phyloP scores from a whole-genome alignment of 768 basidiomycete genomes.

The Leccinum uliginosum region DNA sequence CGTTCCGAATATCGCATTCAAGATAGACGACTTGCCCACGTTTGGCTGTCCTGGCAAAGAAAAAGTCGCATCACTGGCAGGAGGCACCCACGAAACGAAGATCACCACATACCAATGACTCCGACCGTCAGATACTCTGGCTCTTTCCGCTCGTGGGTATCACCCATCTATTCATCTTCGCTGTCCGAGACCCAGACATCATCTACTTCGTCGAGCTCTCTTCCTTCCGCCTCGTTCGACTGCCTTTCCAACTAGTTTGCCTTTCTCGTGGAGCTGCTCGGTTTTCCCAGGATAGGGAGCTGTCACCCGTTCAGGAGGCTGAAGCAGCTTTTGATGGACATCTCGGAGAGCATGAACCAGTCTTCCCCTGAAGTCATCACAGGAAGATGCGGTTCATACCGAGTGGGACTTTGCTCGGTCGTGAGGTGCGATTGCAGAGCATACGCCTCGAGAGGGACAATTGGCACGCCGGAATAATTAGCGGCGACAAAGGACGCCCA shows the following conservation, averaged over 20 bases:
- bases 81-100: neutral
- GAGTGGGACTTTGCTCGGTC: slow-evolving; percentile 40
- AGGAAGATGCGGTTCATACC: slow-evolving; percentile 66
- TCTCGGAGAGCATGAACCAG: slow-evolving; percentile 62
- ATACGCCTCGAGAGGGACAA: slow-evolving; percentile 79
- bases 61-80: neutral
- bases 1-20: slow-evolving; percentile 87
- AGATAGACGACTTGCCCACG: slow-evolving; percentile 87
- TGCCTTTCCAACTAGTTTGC: slow-evolving; percentile 39
- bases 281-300: slow-evolving; percentile 34
- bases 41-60: slow-evolving; percentile 74
- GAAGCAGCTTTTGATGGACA: slow-evolving; percentile 62
- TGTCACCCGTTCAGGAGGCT: slow-evolving; percentile 58
- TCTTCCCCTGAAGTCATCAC: slow-evolving; percentile 53
- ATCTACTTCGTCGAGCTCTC: slow-evolving; percentile 24
- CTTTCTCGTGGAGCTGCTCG: slow-evolving; percentile 41
- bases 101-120: slow-evolving; percentile 52
- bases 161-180: slow-evolving; percentile 14
- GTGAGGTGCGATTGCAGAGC: slow-evolving; percentile 38
- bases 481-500: slow-evolving; percentile 62
- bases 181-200: slow-evolving; percentile 5
- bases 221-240: slow-evolving; percentile 30
- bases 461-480: slow-evolving; percentile 48
- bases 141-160: slow-evolving; percentile 31
- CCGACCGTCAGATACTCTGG: slow-evolving; percentile 73